These are phyloP conservation scores for Aspergillus sp. DNA, from an alignment of 2,329 filamentous ascomycete genomes.

Conservation along the genomic window DNA sequence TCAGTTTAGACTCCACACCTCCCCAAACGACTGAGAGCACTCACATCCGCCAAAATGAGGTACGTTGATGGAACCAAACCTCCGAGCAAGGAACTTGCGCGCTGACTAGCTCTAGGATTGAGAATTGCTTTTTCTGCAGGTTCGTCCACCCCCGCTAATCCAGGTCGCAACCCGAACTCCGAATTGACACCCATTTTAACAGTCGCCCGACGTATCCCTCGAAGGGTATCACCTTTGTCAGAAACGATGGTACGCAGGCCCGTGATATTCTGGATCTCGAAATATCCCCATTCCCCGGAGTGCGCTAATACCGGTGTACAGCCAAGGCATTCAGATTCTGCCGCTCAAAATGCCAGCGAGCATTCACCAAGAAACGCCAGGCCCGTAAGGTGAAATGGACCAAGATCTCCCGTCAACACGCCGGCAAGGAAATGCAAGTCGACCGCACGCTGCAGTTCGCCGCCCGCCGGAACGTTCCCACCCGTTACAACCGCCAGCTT, in stretches of 20 bases:
- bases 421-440: slow-evolving; percentile 86
- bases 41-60: slow-evolving; percentile 1
- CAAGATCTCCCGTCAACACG: slow-evolving; percentile 82
- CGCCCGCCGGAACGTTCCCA: slow-evolving; percentile 87
- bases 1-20: background rate
- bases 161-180: background rate
- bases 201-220: slow-evolving; percentile 62
- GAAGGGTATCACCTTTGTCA: slow-evolving; percentile 67
- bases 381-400: slow-evolving; percentile 97
- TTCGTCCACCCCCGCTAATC: background rate
- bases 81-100: background rate
- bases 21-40: background rate
- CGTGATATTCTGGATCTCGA: background rate
- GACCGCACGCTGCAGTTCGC: slow-evolving; percentile 92
- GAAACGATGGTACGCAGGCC: slow-evolving; percentile 26
- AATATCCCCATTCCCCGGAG: background rate
- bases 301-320: background rate
- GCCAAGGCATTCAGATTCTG: slow-evolving; percentile 60
- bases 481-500: slow-evolving; percentile 93
- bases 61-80: background rate
- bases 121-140: slow-evolving; percentile 72
- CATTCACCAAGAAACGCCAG: slow-evolving; percentile 98
- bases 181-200: background rate
- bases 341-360: slow-evolving; percentile 66
- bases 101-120: slow-evolving; percentile 35